A percentile compares a stretch with the other conserved stretches of the same genome.
Conservation (phyloP, 2,329 filamentous ascomycete species). For the Colletotrichum gloeosporioides region DNA sequence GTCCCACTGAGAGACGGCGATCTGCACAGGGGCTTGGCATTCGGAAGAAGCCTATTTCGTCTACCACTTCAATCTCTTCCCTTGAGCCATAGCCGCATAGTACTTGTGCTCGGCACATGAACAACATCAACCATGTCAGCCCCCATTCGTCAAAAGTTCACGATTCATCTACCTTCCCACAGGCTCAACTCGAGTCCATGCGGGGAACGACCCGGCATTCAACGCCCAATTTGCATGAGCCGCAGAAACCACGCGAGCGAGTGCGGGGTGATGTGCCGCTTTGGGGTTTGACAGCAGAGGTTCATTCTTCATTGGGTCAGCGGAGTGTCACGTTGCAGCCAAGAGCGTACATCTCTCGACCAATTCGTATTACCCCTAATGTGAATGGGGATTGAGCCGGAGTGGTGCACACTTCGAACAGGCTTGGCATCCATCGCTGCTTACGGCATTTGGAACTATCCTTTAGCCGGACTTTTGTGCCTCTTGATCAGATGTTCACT, state of each 20-base stretch:
- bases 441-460: neutral
- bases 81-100: neutral
- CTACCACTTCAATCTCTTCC: neutral
- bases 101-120: neutral
- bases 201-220: neutral
- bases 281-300: neutral
- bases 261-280: neutral
- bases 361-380: neutral
- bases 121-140: neutral
- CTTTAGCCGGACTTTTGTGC: neutral
- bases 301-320: neutral
- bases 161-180: neutral
- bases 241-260: neutral
- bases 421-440: neutral
- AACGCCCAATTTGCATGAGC: neutral
- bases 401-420: neutral
- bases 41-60: neutral
- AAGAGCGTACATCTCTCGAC: neutral
- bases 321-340: neutral
- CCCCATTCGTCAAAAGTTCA: neutral
- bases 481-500: neutral
- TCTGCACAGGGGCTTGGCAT: neutral
- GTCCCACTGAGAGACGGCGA: neutral
- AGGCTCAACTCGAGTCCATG: constrained; percentile 1
- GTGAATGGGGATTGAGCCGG: neutral